These are phyloP conservation scores for Marchantia paleacea DNA, from an alignment of 225 moss, liverwort and hornwort genomes.

Conservation along the genomic window DNA sequence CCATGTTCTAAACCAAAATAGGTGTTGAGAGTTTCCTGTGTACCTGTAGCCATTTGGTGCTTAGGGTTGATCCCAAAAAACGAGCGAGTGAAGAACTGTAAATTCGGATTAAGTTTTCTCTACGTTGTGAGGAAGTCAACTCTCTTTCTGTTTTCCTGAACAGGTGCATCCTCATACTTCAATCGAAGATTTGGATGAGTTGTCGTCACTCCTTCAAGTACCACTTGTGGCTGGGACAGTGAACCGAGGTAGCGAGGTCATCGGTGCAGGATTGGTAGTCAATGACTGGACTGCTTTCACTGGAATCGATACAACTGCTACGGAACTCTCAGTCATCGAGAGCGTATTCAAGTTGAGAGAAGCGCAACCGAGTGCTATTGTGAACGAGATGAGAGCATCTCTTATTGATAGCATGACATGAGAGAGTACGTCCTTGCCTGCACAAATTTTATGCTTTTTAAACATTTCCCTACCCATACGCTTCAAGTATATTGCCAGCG, in stretches of 20 bases:
- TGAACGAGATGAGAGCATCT: constrained; percentile 95
- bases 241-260: constrained; percentile 91
- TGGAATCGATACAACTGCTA: constrained; percentile 90
- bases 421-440: neutral
- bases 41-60: neutral
- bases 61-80: neutral
- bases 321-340: constrained; percentile 88
- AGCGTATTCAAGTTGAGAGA: constrained; percentile 93
- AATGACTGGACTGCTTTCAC: constrained; percentile 98
- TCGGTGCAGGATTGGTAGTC: constrained; percentile 86
- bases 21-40: neutral
- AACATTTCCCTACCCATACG: neutral
- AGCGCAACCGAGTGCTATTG: constrained; percentile 88
- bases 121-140: no score
- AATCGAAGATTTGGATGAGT: constrained; percentile 86
- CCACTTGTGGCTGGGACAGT: constrained; percentile 91
- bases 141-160: neutral
- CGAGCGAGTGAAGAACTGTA: neutral
- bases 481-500: neutral
- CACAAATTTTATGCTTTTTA: neutral
- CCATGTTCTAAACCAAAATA: no score
- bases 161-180: constrained; percentile 98
- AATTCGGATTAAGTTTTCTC: no score
- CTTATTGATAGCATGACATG: constrained; percentile 93
- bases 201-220: constrained; percentile 89